A percentile compares a stretch with the other conserved stretches of the same genome.
Evolutionary conservation across 2,329 filamentous ascomycete species (phyloP).

Genomic region (Nigrograna mackinnonii): DNA sequence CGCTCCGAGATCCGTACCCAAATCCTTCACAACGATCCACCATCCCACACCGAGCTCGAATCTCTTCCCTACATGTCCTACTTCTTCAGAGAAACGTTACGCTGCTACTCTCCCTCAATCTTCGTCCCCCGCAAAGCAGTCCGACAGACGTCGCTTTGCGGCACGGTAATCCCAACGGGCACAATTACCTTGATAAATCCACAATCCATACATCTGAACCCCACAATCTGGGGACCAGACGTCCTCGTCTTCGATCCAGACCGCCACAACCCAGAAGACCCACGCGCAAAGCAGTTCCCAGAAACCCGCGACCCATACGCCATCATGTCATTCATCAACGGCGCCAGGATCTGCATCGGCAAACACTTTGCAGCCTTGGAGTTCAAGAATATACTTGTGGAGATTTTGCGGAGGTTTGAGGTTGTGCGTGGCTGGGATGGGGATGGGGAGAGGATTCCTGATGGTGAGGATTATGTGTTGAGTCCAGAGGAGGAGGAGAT

Average conservation of each 20-base stretch:
- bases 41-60: slow-evolving; percentile 42
- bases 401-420: slow-evolving; percentile 5
- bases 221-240: slow-evolving; percentile 17
- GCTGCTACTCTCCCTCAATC: slow-evolving; percentile 44
- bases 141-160: slow-evolving; percentile 3
- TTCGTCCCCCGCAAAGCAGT: slow-evolving; percentile 3
- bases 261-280: slow-evolving; percentile 8
- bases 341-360: slow-evolving; percentile 19
- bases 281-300: slow-evolving; percentile 4
- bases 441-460: slow-evolving; percentile 1
- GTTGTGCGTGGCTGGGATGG: slow-evolving; percentile 7
- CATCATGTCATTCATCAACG: slow-evolving; percentile 13
- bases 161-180: slow-evolving; percentile 9
- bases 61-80: slow-evolving; percentile 44
- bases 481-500: background rate
- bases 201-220: slow-evolving; percentile 9
- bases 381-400: slow-evolving; percentile 12
- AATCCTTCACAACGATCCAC: slow-evolving; percentile 12
- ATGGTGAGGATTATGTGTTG: slow-evolving; percentile 1
- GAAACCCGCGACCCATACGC: slow-evolving; percentile 16
- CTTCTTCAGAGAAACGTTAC: slow-evolving; percentile 50
- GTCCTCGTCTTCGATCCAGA: slow-evolving; percentile 18
- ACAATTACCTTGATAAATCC: slow-evolving; percentile 11
- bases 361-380: slow-evolving; percentile 21
- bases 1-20: slow-evolving; percentile 40